Evolutionary conservation across 345 rosid genomes (phyloP).

Genomic region (Gossypium raimondii): DNA sequence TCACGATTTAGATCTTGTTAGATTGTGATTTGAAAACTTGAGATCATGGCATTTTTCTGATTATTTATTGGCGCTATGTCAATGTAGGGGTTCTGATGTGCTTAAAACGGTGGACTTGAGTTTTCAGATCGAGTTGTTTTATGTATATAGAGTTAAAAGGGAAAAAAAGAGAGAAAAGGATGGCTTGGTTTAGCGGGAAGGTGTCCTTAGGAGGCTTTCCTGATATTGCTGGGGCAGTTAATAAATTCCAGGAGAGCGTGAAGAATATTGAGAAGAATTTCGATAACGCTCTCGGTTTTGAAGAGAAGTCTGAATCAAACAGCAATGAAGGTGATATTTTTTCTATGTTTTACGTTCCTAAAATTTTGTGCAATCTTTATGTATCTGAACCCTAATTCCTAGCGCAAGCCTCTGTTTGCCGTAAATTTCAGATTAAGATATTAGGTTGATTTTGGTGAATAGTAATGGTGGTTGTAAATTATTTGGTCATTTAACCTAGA

Average conservation of each 20-base stretch:
- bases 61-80: neutral
- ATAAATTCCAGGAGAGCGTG: slow-evolving; percentile 96
- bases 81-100: slow-evolving; percentile 35
- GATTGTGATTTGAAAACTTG: slow-evolving; percentile 7
- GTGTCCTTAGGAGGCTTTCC: slow-evolving; percentile 83
- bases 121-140: slow-evolving; percentile 14
- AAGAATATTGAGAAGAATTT: slow-evolving; percentile 98
- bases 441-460: neutral
- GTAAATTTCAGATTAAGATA: neutral
- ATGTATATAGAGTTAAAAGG: slow-evolving; percentile 6
- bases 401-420: neutral
- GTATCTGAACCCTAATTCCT: slow-evolving; percentile 2
- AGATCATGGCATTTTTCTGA: slow-evolving; percentile 11
- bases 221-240: slow-evolving; percentile 96
- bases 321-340: slow-evolving; percentile 51
- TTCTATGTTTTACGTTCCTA: too few species aligned
- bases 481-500: neutral
- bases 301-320: slow-evolving; percentile 61
- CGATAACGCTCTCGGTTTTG: slow-evolving; percentile 88
- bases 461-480: neutral
- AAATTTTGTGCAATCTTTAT: neutral
- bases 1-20: neutral
- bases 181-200: slow-evolving; percentile 99
- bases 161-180: slow-evolving; percentile 7
- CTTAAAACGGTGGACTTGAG: slow-evolving; percentile 25